Conservation (phyloP, 768 basidiomycete species). For the Kwoniella sp. region DNA sequence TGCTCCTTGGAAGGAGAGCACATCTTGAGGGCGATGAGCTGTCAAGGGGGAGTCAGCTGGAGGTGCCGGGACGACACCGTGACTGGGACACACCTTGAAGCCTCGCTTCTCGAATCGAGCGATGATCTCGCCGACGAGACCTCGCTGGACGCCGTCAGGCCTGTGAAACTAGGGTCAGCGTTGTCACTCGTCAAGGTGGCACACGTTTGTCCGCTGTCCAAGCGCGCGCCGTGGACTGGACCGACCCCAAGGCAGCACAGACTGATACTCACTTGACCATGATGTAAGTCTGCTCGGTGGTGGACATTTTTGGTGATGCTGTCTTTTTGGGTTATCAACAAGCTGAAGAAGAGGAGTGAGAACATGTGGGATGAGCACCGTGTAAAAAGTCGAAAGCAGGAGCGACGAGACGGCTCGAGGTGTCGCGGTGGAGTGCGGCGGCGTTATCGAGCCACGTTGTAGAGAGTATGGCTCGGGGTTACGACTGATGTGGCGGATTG, state of each 20-base stretch:
- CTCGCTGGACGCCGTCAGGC: constrained; percentile 99
- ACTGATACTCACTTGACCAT: constrained; percentile 77
- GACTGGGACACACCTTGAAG: constrained; percentile 66
- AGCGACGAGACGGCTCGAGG: background rate
- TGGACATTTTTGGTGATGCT: constrained; percentile 58
- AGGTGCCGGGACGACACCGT: no score
- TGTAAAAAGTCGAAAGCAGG: constrained; percentile 5
- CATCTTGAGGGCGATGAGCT: constrained; percentile 87
- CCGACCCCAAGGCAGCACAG: background rate
- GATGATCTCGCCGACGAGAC: constrained; percentile 91
- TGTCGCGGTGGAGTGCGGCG: background rate
- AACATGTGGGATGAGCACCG: background rate
- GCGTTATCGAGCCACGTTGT: background rate
- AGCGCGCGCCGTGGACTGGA: background rate
- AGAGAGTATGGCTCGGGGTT: no score
- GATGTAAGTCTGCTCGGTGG: constrained; percentile 89
- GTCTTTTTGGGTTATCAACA: background rate
- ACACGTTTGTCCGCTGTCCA: background rate
- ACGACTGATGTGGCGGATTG: no score
- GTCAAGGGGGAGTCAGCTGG: background rate
- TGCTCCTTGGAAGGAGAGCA: constrained; percentile 72
- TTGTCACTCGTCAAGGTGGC: background rate
- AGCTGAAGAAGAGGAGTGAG: background rate
- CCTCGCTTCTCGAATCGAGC: constrained; percentile 94
- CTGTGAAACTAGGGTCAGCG: constrained; percentile 47